Percentiles rank a stretch among this genome's conserved stretches.
Evolutionary conservation across 140 eudicot genomes (phyloP).

Genomic region (Anethum foeniculum): DNA sequence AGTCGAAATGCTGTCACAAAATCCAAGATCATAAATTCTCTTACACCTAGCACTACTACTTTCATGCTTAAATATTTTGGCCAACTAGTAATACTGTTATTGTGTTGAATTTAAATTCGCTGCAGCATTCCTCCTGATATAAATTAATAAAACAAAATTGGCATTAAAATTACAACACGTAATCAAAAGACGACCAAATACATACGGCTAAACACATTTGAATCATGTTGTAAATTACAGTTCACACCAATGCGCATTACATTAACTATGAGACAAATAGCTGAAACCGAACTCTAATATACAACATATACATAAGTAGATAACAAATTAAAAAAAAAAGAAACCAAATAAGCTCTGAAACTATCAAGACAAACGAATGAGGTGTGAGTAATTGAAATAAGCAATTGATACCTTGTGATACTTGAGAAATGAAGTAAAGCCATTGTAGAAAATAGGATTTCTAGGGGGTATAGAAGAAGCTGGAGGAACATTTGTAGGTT

Average conservation of each 20-base stretch:
- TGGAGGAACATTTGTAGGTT: constrained; percentile 12
- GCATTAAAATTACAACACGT: background rate
- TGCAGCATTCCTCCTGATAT: background rate
- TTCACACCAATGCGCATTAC: background rate
- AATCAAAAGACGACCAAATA: background rate
- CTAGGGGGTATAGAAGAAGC: constrained; percentile 6
- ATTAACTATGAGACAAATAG: background rate
- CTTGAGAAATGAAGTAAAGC: constrained; percentile 36
- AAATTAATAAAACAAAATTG: background rate
- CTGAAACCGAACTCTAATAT: background rate
- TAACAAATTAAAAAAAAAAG: background rate
- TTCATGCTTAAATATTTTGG: background rate
- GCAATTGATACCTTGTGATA: constrained; percentile 32
- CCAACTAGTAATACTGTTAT: background rate
- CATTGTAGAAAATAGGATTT: constrained; percentile 23
- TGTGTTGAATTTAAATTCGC: background rate
- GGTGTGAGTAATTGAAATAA: background rate
- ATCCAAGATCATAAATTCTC: background rate
- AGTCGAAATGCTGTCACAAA: background rate
- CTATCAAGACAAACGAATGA: background rate
- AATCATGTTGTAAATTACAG: background rate
- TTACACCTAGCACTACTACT: background rate
- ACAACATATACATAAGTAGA: background rate
- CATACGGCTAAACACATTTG: background rate
- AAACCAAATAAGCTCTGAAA: no score